A percentile compares a stretch with the other conserved stretches of the same genome.
Conservation (phyloP, 345 rosid species). For the Lepidium sativum region DNA sequence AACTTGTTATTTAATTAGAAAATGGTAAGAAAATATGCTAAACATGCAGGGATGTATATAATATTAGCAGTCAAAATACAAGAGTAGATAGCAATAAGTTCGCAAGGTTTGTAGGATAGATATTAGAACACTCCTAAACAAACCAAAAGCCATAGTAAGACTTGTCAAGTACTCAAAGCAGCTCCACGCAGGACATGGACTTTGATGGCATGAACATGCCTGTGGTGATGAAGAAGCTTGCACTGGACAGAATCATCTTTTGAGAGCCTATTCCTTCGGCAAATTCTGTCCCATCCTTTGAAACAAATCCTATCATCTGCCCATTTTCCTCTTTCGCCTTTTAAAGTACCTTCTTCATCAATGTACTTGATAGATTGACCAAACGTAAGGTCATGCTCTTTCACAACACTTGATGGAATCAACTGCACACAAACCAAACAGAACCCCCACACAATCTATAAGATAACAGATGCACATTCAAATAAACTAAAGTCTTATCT, state of each 20-base stretch:
- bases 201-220: neutral
- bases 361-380: neutral
- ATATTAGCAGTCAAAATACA: neutral
- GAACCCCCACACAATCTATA: neutral
- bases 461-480: neutral
- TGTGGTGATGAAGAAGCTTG: neutral
- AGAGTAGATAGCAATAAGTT: neutral
- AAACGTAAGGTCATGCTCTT: neutral
- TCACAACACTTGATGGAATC: neutral
- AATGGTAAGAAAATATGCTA: neutral
- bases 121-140: neutral
- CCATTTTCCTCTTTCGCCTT: neutral
- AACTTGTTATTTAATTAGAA: too few species aligned
- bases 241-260: neutral
- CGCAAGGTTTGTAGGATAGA: neutral
- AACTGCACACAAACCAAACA: neutral
- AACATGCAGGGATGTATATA: neutral
- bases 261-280: slow-evolving; percentile 9
- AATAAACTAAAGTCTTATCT: neutral
- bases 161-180: too few species aligned
- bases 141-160: neutral
- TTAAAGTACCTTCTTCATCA: neutral
- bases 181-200: neutral
- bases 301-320: neutral
- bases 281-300: slow-evolving; percentile 17